A percentile compares a stretch with the other conserved stretches of the same genome.
These are phyloP conservation scores for Diaporthe amygdali DNA, from an alignment of 2,329 filamentous ascomycete genomes.

Conservation along the genomic window DNA sequence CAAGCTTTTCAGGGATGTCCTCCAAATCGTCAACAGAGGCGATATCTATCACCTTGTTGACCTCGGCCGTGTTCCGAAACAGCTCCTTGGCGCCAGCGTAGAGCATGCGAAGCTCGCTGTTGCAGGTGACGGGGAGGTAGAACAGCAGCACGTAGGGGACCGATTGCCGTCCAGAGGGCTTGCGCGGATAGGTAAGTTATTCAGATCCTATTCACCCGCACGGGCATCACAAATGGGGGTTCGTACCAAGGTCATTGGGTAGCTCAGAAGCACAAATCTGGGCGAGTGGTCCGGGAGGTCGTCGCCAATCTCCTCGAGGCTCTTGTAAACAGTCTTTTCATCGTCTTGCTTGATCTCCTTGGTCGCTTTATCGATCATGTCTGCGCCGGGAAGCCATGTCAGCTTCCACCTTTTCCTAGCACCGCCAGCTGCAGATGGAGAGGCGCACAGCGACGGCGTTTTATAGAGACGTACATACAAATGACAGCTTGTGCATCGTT, in stretches of 20 bases:
- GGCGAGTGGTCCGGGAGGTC: conserved; percentile 93
- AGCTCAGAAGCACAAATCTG: conserved; percentile 87
- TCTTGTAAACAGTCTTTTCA: conserved; percentile 77
- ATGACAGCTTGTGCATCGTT: conserved; percentile 90
- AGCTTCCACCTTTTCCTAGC: conserved; percentile 6
- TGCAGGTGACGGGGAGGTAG: conserved; percentile 92
- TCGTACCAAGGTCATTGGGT: conserved; percentile 82
- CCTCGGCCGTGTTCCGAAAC: conserved; percentile 91
- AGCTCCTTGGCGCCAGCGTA: conserved; percentile 96
- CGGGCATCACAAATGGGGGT: not conserved
- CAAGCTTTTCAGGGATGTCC: conserved; percentile 74
- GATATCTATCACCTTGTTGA: conserved; percentile 86
- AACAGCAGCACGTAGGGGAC: conserved; percentile 95
- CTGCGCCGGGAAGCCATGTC: conserved; percentile 23
- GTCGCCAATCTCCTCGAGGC: conserved; percentile 80
- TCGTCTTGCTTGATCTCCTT: conserved; percentile 88
- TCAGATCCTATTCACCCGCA: not conserved
- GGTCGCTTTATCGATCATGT: conserved; percentile 87
- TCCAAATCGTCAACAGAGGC: conserved; percentile 80
- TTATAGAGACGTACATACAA: conserved; percentile 70
- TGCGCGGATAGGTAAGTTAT: not conserved
- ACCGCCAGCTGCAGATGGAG: conserved; percentile 67
- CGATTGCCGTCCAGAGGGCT: conserved; percentile 82
- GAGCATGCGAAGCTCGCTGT: conserved; percentile 85
- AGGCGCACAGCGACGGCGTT: not conserved